Evolutionary conservation across 2,329 filamentous ascomycete genomes (phyloP).

Genomic region (Alternaria tenuissima): DNA sequence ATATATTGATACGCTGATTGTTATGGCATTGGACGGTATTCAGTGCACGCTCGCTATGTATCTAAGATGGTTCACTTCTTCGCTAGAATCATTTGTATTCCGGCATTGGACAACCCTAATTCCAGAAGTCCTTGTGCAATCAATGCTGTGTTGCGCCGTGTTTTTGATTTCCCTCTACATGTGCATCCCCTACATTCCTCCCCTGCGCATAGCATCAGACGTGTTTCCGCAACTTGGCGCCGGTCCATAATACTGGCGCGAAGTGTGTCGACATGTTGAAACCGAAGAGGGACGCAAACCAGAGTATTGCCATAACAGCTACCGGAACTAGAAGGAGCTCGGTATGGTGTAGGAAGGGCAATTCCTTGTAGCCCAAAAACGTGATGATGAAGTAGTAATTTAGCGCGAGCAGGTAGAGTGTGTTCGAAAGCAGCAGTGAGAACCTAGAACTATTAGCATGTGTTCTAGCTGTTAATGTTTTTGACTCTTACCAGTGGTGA

Average conservation of each 20-base stretch:
- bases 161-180: neutral
- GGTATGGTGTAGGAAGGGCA: slow-evolving; percentile 73
- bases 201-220: slow-evolving; percentile 25
- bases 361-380: slow-evolving; percentile 73
- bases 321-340: slow-evolving; percentile 71
- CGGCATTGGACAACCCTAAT: neutral
- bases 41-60: neutral
- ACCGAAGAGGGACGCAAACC: slow-evolving; percentile 62
- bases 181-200: neutral
- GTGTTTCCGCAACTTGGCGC: slow-evolving; percentile 55
- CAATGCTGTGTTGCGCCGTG: neutral
- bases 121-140: neutral
- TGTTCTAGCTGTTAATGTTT: neutral
- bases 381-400: slow-evolving; percentile 74
- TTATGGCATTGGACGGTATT: neutral
- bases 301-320: slow-evolving; percentile 66
- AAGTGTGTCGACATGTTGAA: slow-evolving; percentile 61
- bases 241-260: slow-evolving; percentile 60
- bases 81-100: neutral
- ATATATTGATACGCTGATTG: neutral
- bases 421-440: slow-evolving; percentile 69
- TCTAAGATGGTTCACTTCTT: neutral
- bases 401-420: slow-evolving; percentile 70
- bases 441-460: slow-evolving; percentile 48
- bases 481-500: slow-evolving; percentile 57